Evolutionary conservation across 495 filamentous ascomycete species (phyloP).

Genomic region (Astrothelium subdiscretum): DNA sequence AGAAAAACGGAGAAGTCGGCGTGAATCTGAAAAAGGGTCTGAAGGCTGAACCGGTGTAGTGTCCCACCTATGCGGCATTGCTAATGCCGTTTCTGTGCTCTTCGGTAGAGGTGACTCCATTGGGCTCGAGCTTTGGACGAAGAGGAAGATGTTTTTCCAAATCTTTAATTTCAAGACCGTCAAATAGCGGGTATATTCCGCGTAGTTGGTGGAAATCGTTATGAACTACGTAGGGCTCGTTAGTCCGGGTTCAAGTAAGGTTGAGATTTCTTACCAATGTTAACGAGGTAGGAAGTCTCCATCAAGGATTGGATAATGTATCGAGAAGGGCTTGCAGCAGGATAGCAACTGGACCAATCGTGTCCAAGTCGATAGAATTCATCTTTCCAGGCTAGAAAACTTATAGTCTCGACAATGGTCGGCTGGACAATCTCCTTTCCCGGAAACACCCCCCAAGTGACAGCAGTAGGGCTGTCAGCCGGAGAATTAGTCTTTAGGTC

Average conservation of each 20-base stretch:
- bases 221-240: slow-evolving; percentile 49
- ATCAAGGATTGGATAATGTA: slow-evolving; percentile 71
- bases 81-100: not conserved
- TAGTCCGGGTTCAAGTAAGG: slow-evolving; percentile 8
- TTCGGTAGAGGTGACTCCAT: not conserved
- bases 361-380: slow-evolving; percentile 87
- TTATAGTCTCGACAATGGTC: slow-evolving; percentile 96
- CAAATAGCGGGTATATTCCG: slow-evolving; percentile 74
- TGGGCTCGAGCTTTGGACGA: not conserved
- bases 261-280: slow-evolving; percentile 56
- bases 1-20: not conserved
- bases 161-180: slow-evolving; percentile 58
- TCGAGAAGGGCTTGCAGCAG: slow-evolving; percentile 65
- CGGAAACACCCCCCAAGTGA: slow-evolving; percentile 98
- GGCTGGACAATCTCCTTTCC: slow-evolving; percentile 98
- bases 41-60: not conserved
- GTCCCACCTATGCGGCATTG: not conserved
- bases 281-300: slow-evolving; percentile 85
- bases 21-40: not conserved
- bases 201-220: slow-evolving; percentile 82
- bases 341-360: slow-evolving; percentile 89
- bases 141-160: slow-evolving; percentile 38
- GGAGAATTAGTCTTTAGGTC: slow-evolving; percentile 74
- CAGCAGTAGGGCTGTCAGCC: slow-evolving; percentile 80
- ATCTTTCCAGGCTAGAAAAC: slow-evolving; percentile 98